Conservation (phyloP, 495 filamentous ascomycete genomes). For the Penicillium odoratum region DNA sequence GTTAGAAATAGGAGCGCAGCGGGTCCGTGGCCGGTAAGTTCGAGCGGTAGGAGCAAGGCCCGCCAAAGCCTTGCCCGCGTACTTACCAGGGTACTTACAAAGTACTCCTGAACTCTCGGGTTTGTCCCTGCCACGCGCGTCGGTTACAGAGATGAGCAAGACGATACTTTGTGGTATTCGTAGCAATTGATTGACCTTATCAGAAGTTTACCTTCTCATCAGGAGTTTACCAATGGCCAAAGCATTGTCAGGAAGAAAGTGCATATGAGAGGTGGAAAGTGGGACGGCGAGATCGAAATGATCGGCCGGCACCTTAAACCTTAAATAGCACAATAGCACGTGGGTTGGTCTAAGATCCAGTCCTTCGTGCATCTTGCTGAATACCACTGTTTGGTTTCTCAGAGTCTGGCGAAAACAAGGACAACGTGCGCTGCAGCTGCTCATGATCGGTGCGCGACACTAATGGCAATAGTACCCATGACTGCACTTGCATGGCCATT, state of each 20-base stretch:
- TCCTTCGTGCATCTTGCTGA: too few species aligned
- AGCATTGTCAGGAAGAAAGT: neutral
- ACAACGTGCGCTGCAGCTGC: too few species aligned
- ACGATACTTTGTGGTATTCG: neutral
- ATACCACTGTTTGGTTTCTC: too few species aligned
- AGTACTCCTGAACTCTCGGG: neutral
- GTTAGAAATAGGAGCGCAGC: neutral
- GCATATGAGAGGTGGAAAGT: neutral
- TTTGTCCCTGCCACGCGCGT: neutral
- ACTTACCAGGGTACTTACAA: neutral
- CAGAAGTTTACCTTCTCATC: too few species aligned
- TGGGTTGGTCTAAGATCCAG: too few species aligned
- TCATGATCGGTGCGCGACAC: too few species aligned
- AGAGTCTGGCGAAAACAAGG: too few species aligned
- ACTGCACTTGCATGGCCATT: too few species aligned
- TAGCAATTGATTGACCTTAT: neutral
- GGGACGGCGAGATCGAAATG: neutral
- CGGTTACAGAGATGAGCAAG: neutral
- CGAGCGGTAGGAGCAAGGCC: neutral
- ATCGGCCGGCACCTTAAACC: neutral
- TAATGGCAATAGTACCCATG: too few species aligned
- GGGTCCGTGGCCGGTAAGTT: too few species aligned
- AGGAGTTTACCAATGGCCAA: neutral
- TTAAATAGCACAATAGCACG: neutral
- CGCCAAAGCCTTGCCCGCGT: neutral